phyloP scores from a whole-genome alignment of 306 rosid genomes.

The Trichosanthes truncata region DNA sequence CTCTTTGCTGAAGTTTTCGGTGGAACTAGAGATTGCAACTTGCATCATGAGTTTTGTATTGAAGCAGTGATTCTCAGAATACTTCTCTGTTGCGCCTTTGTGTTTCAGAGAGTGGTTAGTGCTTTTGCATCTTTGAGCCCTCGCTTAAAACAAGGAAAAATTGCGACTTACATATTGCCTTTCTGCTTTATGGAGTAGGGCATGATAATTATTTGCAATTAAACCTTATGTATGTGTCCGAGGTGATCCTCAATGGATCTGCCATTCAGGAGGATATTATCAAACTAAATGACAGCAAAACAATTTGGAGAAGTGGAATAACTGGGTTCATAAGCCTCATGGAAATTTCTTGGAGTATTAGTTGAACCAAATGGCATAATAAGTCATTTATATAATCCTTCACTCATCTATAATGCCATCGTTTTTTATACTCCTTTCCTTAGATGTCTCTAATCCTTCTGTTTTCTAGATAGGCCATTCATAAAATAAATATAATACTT shows the following conservation, averaged over 20 bases:
- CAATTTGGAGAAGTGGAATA: background rate
- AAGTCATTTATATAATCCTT: background rate
- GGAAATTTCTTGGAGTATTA: background rate
- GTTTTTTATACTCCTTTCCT: background rate
- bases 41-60: background rate
- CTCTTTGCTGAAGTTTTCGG: background rate
- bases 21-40: background rate
- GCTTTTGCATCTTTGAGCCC: background rate
- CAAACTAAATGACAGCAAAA: background rate
- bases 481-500: background rate
- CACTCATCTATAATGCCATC: background rate
- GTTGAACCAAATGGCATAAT: background rate
- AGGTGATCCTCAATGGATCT: background rate
- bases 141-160: background rate
- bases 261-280: background rate
- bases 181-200: background rate
- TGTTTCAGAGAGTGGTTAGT: background rate
- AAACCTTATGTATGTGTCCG: background rate
- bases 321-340: background rate
- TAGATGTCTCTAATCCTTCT: background rate
- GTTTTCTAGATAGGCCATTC: background rate
- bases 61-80: background rate
- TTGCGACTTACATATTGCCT: background rate
- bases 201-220: background rate
- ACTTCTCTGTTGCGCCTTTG: background rate